Evolutionary conservation across 495 filamentous ascomycete species (phyloP).

Genomic region (Hypoxylon crocopeplum): DNA sequence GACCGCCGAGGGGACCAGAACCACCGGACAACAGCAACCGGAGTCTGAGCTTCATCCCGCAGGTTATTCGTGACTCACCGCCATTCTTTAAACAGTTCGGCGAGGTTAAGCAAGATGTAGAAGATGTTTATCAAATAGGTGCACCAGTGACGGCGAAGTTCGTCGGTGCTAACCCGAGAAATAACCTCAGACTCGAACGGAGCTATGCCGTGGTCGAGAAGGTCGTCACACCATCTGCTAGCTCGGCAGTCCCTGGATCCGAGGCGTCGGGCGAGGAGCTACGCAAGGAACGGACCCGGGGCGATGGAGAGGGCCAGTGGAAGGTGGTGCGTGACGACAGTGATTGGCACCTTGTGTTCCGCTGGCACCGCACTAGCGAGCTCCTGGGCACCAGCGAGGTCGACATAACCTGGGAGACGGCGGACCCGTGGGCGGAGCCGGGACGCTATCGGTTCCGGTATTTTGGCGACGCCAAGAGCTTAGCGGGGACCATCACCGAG

Average conservation of each 20-base stretch:
- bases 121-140: conserved; percentile 60
- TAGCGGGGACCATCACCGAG: conserved; percentile 67
- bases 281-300: conserved; percentile 44
- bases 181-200: conserved; percentile 78
- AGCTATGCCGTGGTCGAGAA: conserved; percentile 84
- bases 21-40: conserved; percentile 85
- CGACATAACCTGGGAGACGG: conserved; percentile 79
- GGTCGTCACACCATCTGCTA: conserved; percentile 30
- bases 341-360: conserved; percentile 82
- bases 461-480: conserved; percentile 79
- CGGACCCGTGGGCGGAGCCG: conserved; percentile 57
- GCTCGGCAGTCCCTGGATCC: background rate
- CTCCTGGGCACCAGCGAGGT: conserved; percentile 82
- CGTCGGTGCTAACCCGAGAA: conserved; percentile 89
- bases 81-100: conserved; percentile 79
- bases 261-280: conserved; percentile 30
- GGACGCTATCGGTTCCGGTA: conserved; percentile 84
- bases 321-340: conserved; percentile 69
- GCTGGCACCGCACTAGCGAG: conserved; percentile 77
- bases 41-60: conserved; percentile 80
- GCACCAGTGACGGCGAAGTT: conserved; percentile 70
- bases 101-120: conserved; percentile 68
- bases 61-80: conserved; percentile 76
- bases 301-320: conserved; percentile 56
- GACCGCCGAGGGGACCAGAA: conserved; percentile 63